Evolutionary conservation across 306 rosid genomes (phyloP).

Genomic region (Alnus rubra): DNA sequence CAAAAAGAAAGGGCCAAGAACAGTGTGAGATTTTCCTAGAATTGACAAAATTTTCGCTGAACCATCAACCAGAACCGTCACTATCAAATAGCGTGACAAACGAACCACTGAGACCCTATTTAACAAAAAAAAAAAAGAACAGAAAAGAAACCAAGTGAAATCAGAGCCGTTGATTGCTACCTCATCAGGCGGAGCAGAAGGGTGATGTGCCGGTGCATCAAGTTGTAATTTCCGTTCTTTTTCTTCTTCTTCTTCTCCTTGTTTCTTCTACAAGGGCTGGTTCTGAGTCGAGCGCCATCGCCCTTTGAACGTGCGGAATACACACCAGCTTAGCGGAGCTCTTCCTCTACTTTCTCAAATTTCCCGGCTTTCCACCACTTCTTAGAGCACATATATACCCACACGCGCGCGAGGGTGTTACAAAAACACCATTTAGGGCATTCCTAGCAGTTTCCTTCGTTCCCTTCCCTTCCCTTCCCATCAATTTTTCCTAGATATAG

Average conservation of each 20-base stretch:
- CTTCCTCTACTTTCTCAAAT: not conserved
- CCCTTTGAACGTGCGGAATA: not conserved
- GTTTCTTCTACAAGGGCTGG: slow-evolving; percentile 30
- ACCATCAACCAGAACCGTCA: not conserved
- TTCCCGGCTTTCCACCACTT: not conserved
- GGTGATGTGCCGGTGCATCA: slow-evolving; percentile 55
- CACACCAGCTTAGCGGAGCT: not conserved
- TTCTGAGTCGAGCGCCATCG: slow-evolving; percentile 49
- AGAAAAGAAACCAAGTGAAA: not conserved
- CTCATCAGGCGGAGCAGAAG: slow-evolving; percentile 73
- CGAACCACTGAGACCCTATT: not conserved
- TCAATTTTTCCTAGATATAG: too few species aligned
- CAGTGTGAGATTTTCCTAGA: too few species aligned
- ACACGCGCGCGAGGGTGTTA: too few species aligned
- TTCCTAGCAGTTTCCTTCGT: too few species aligned
- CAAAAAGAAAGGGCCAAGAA: slow-evolving; percentile 2
- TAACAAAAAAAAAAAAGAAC: not conserved
- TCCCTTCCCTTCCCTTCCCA: too few species aligned
- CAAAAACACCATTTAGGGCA: too few species aligned
- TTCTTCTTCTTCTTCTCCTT: slow-evolving; percentile 25
- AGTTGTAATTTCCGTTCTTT: slow-evolving; percentile 13
- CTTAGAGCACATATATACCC: not conserved
- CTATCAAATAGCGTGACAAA: not conserved
- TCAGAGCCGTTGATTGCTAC: slow-evolving; percentile 27
- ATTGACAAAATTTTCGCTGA: not conserved